These are phyloP conservation scores for Collybiopsis luxurians DNA, from an alignment of 768 basidiomycete species.

Conservation along the genomic window DNA sequence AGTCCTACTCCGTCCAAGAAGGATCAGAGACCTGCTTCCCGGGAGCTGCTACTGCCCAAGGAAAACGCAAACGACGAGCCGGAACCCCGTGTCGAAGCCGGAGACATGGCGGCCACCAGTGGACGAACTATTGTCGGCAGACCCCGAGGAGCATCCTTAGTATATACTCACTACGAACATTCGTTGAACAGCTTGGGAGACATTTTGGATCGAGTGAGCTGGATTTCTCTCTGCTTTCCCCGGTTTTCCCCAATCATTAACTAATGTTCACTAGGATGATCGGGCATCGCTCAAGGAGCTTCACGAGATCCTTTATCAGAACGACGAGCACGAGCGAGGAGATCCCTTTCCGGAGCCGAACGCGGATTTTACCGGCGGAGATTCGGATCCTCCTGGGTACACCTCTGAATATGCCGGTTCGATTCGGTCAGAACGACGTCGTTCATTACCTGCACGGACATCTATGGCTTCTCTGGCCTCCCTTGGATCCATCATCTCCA, in stretches of 20 bases:
- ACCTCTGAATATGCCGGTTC: constrained; percentile 30
- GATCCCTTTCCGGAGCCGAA: not conserved
- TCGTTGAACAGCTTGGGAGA: constrained; percentile 79
- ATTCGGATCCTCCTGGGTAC: constrained; percentile 4
- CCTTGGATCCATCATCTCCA: not conserved
- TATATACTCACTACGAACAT: constrained; percentile 77
- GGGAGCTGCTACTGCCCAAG: not conserved
- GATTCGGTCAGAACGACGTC: constrained; percentile 58
- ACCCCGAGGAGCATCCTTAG: constrained; percentile 33
- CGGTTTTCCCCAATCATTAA: not conserved
- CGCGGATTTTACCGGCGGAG: not conserved
- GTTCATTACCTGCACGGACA: constrained; percentile 66
- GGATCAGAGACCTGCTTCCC: not conserved
- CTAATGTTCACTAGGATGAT: constrained; percentile 57
- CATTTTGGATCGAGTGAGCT: constrained; percentile 73
- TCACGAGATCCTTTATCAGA: constrained; percentile 60
- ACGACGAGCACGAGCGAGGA: constrained; percentile 18
- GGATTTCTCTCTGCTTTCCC: not conserved
- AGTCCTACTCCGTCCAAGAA: not conserved
- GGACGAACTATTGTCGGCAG: not conserved
- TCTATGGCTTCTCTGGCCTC: constrained; percentile 45
- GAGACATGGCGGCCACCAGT: not conserved
- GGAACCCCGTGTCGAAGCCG: not conserved
- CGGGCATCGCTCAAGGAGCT: constrained; percentile 70
- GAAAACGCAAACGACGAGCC: not conserved